Percentiles rank a stretch among this genome's conserved stretches.
Conservation (phyloP, 176 grass and related monocot species). For the Musa schizocarpa region DNA sequence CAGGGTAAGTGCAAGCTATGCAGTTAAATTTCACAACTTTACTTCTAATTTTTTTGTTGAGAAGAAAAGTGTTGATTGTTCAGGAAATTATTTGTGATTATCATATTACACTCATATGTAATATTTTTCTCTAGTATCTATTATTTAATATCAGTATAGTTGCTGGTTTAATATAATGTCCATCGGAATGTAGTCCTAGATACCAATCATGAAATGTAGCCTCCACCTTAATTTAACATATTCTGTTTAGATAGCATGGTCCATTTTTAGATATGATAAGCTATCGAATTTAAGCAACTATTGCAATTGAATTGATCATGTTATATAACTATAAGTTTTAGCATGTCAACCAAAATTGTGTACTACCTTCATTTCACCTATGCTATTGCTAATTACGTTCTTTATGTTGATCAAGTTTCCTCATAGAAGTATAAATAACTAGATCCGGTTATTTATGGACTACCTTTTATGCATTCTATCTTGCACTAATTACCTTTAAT, state of each 20-base stretch:
- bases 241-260: not conserved
- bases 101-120: not conserved
- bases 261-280: not conserved
- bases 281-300: not conserved
- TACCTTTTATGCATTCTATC: not conserved
- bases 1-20: conserved; percentile 39
- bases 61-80: not conserved
- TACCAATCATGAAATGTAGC: not conserved
- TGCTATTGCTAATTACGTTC: too few relatives aligned
- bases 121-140: not conserved
- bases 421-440: too few relatives aligned
- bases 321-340: not conserved
- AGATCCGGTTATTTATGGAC: not conserved
- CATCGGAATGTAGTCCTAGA: too few relatives aligned
- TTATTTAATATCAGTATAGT: not conserved
- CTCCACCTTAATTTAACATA: not conserved
- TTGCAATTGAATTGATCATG: not conserved
- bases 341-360: not conserved
- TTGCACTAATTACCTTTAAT: not conserved
- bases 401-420: too few relatives aligned
- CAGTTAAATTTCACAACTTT: not conserved
- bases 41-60: not conserved
- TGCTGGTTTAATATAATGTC: not conserved
- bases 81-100: not conserved
- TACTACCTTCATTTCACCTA: too few relatives aligned